Conservation (phyloP, 257 asterid species). For the Gynochthodes officinalis region DNA sequence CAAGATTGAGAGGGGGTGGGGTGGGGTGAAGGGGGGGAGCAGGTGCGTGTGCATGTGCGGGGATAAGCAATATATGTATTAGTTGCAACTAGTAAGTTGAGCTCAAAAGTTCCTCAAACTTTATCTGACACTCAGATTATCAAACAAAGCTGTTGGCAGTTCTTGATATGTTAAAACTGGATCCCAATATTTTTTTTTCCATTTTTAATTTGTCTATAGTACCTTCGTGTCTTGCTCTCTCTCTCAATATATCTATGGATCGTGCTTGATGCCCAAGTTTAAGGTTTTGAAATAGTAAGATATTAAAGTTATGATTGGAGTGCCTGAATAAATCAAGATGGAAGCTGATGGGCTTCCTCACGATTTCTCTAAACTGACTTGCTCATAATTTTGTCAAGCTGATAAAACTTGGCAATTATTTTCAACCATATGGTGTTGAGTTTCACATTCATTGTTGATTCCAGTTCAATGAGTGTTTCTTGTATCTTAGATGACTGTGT, state of each 20-base stretch:
- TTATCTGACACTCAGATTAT: not conserved
- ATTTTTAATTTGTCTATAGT: not conserved
- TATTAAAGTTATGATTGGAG: not conserved
- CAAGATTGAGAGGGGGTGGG: too few species aligned
- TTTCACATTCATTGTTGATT: not conserved
- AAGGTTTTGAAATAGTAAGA: not conserved
- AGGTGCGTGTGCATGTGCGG: too few species aligned
- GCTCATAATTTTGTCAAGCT: not conserved
- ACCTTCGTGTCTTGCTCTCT: not conserved
- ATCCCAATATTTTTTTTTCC: too few species aligned
- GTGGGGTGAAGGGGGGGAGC: not conserved
- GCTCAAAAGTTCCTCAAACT: not conserved
- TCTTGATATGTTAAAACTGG: not conserved
- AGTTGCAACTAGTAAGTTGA: not conserved
- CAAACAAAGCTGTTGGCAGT: not conserved
- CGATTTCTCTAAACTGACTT: not conserved
- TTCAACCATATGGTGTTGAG: not conserved
- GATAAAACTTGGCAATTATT: not conserved
- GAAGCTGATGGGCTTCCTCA: conserved; percentile 2
- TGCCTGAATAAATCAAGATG: not conserved
- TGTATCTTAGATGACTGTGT: not conserved
- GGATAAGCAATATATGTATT: not conserved
- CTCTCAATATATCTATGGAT: not conserved
- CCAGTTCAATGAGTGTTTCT: not conserved
- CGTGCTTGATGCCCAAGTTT: not conserved